These are phyloP conservation scores for Colletotrichum salicis DNA, from an alignment of 2,329 filamentous ascomycete genomes.

Conservation along the genomic window DNA sequence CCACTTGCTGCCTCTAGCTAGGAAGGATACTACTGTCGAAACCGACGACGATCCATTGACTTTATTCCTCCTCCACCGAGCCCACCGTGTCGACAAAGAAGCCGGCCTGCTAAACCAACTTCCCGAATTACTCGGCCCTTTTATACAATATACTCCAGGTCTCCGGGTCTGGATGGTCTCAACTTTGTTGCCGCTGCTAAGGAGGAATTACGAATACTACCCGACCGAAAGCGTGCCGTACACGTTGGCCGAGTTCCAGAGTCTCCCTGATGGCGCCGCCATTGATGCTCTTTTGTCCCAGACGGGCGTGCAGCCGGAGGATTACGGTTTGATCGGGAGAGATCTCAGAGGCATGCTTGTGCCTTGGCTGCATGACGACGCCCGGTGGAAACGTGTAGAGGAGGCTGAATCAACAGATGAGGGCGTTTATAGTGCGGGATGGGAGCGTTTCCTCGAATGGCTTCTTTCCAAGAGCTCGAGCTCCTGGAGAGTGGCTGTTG, in stretches of 20 bases:
- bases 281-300: conserved; percentile 71
- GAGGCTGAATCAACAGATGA: conserved; percentile 14
- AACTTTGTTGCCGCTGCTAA: conserved; percentile 73
- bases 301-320: conserved; percentile 56
- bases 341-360: conserved; percentile 76
- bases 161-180: conserved; percentile 77
- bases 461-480: conserved; percentile 67
- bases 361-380: conserved; percentile 77
- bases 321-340: conserved; percentile 61
- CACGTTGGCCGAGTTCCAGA: conserved; percentile 72
- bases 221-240: conserved; percentile 58
- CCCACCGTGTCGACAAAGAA: conserved; percentile 75
- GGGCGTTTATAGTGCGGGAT: conserved; percentile 64
- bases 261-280: conserved; percentile 67
- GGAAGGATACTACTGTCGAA: conserved; percentile 58
- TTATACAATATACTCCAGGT: conserved; percentile 69
- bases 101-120: conserved; percentile 78
- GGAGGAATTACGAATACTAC: conserved; percentile 78
- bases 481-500: conserved; percentile 71
- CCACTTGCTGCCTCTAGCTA: conserved; percentile 67
- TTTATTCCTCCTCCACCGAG: conserved; percentile 74
- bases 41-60: conserved; percentile 65
- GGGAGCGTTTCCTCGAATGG: conserved; percentile 78
- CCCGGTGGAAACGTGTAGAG: conserved; percentile 59
- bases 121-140: conserved; percentile 74